Evolutionary conservation across 805 yeast species (phyloP).

Genomic region (Saccharomycopsis malanga): DNA sequence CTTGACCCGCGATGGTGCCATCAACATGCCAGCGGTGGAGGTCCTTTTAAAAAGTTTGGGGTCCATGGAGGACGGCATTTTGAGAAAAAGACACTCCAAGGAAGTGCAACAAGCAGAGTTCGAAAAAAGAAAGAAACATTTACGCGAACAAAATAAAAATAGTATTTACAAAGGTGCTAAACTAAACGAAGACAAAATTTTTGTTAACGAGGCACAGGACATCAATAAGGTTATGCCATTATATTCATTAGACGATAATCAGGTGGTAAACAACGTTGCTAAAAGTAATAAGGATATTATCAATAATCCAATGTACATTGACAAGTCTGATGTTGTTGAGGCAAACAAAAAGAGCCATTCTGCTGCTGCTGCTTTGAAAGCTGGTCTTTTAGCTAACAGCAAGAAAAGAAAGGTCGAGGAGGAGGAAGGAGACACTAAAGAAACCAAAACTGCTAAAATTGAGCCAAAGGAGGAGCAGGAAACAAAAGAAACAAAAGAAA

Average conservation of each 20-base stretch:
- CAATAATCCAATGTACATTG: constrained; percentile 6
- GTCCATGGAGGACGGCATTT: constrained; percentile 68
- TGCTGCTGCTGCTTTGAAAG: constrained; percentile 40
- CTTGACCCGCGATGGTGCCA: constrained; percentile 83
- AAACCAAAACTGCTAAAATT: background rate
- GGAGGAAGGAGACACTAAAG: background rate
- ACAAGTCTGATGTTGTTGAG: constrained; percentile 27
- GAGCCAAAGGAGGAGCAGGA: constrained; percentile 5
- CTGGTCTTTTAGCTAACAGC: constrained; percentile 27
- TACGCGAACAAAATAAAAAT: constrained; percentile 39
- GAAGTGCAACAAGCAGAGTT: constrained; percentile 66
- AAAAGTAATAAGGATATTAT: constrained; percentile 8
- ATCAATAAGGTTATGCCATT: constrained; percentile 17
- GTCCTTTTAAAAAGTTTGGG: constrained; percentile 58
- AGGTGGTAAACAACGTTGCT: constrained; percentile 27
- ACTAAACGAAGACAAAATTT: constrained; percentile 18
- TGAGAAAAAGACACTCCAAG: constrained; percentile 57
- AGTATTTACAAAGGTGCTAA: constrained; percentile 11
- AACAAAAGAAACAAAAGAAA: too few relatives aligned
- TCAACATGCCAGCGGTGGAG: constrained; percentile 73
- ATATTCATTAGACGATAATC: constrained; percentile 14
- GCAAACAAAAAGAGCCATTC: constrained; percentile 30
- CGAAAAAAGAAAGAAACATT: constrained; percentile 48
- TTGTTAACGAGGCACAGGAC: constrained; percentile 16
- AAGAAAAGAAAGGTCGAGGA: constrained; percentile 20